Percentiles rank a stretch among this genome's conserved stretches.
phyloP scores from a whole-genome alignment of 495 filamentous ascomycete genomes.

The Trypethelium eluteriae region DNA sequence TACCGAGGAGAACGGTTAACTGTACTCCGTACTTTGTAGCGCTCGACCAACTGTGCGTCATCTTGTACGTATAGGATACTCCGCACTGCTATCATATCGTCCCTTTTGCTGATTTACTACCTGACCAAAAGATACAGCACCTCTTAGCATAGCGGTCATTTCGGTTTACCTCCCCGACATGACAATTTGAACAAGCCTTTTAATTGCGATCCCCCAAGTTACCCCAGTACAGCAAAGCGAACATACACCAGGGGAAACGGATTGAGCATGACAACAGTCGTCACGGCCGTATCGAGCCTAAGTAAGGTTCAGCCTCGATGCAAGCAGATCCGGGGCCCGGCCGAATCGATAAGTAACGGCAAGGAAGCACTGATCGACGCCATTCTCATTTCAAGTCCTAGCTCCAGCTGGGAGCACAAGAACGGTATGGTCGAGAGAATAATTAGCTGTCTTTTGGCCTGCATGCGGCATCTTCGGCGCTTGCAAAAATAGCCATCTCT shows the following conservation, averaged over 20 bases:
- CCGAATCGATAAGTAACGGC: neutral
- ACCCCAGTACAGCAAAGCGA: neutral
- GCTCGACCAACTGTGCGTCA: neutral
- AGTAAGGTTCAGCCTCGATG: constrained; percentile 8
- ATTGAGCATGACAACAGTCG: neutral
- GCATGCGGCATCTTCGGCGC: constrained; percentile 1
- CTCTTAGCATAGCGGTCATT: no score
- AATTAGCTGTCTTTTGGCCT: constrained; percentile 2
- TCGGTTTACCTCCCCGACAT: neutral
- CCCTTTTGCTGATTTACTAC: neutral
- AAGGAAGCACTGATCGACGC: neutral
- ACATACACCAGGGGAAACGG: neutral
- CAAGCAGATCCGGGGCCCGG: constrained; percentile 1
- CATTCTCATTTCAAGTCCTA: neutral
- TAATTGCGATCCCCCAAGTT: neutral
- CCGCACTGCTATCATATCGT: neutral
- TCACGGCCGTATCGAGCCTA: neutral
- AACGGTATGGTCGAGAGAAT: neutral
- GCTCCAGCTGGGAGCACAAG: neutral
- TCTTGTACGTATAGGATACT: neutral
- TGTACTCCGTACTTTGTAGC: neutral
- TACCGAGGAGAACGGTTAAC: neutral
- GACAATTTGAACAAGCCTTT: neutral
- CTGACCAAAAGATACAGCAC: no score
- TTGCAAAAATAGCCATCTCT: constrained; percentile 4